Evolutionary conservation across 1,284 basidiomycete genomes (phyloP), one percentile per base, ranked within the genome.

Genomic region (Pholiota adiposa): DNA sequence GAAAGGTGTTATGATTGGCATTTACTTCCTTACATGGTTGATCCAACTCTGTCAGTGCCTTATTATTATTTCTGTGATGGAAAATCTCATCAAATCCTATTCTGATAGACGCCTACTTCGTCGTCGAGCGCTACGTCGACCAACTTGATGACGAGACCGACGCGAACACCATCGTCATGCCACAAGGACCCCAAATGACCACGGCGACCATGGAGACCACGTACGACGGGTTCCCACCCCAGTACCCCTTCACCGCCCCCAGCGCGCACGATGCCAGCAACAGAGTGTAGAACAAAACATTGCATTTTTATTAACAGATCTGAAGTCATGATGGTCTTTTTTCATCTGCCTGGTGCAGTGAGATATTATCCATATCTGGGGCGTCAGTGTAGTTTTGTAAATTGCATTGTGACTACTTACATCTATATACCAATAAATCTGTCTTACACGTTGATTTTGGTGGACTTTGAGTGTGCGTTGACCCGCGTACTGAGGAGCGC

Each of bases 31-130:
- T 36, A 71, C 74, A 43, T 81, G 84, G 79, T 63, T 85, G 49
- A 65, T 85, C 52, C 72, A 83, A 65, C 74, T 83, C 48, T 86
- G 84, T 85, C 65, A 59, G 81, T 79, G 31, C 53, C 33, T 19
- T 48, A 27, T 27, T 41, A 25, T 54, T 7, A 27, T 54, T 53
- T 40, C 55, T 44, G 19, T 62, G 44, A 33, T 63, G 19, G 52
- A 53, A 48, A 44, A 41, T 54, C n/a, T n/a, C n/a, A n/a, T 38
- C 12, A 38, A 12, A 16, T 48, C 23, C 27, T 23, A 19, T 12
- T 61, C 1, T 61, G 59, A 41, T 54, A 80, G 78, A 78, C 63
- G 74, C 72, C 1, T 77, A 76, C 66, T 69, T 82, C 58, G 75
- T 84, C 55, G 77, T 83, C 7, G 71, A 74, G 31, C 73, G 77